These are phyloP conservation scores for Ceratocystis colombiana DNA, from an alignment of 2,329 filamentous ascomycete species.

Conservation along the genomic window DNA sequence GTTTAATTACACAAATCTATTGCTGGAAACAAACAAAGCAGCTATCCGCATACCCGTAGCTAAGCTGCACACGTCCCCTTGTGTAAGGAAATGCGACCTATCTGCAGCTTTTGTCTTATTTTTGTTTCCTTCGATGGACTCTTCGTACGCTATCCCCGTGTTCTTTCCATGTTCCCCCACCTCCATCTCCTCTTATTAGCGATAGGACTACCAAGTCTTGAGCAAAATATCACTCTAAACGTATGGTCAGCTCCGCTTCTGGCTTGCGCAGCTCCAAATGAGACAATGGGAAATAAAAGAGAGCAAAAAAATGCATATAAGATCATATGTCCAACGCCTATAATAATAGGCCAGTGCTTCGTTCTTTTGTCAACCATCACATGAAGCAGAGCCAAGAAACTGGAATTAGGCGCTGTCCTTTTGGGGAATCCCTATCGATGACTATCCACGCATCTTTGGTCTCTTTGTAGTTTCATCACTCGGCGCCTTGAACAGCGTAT, in stretches of 20 bases:
- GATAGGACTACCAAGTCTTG: no score
- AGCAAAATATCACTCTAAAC: no score
- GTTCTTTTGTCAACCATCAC: no score
- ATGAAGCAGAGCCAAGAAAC: not conserved
- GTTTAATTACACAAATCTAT: not conserved
- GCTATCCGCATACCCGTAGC: not conserved
- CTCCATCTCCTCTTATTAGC: no score
- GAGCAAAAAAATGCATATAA: no score
- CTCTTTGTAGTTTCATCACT: not conserved
- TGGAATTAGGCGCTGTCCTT: not conserved
- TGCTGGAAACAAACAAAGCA: slow-evolving; percentile 3
- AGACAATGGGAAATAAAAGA: no score
- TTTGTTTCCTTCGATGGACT: not conserved
- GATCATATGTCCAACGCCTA: no score
- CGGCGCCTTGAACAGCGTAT: not conserved
- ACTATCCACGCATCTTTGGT: not conserved
- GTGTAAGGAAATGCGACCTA: not conserved
- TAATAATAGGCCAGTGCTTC: no score
- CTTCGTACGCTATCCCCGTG: not conserved
- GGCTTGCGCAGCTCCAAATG: no score
- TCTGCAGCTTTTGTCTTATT: not conserved
- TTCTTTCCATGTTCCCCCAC: no score
- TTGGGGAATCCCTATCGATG: not conserved
- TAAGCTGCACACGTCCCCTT: not conserved
- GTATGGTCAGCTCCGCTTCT: no score